Percentiles rank a stretch among this genome's conserved stretches.
Evolutionary conservation across 768 basidiomycete species (phyloP).

Genomic region (Amanita pseudoporphyria): DNA sequence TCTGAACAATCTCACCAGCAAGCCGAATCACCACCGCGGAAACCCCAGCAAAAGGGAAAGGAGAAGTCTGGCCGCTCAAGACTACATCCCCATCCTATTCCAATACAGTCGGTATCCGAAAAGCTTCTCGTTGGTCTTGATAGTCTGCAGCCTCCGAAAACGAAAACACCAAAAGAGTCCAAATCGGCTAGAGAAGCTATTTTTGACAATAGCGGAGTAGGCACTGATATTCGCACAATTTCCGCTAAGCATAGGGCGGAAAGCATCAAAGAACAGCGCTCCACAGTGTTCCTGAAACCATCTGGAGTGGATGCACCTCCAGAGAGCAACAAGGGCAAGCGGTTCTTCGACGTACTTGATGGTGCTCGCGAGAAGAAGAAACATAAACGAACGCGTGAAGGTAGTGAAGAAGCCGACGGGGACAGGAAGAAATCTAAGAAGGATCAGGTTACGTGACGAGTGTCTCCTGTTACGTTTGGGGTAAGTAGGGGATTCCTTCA

Average conservation of each 20-base stretch:
- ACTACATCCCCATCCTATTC: conserved; percentile 13
- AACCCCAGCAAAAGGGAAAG: conserved; percentile 1
- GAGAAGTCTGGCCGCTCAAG: conserved; percentile 5
- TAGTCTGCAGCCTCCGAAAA: conserved; percentile 18
- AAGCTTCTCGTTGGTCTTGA: conserved; percentile 13
- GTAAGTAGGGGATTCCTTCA: background rate
- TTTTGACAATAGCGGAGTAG: conserved; percentile 37
- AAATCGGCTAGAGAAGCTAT: conserved; percentile 35
- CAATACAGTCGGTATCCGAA: conserved; percentile 11
- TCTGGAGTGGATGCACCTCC: conserved; percentile 45
- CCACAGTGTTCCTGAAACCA: conserved; percentile 39
- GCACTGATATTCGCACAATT: conserved; percentile 33
- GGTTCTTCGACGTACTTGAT: conserved; percentile 14
- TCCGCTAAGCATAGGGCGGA: conserved; percentile 5
- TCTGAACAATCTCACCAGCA: conserved; percentile 9
- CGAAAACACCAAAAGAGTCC: conserved; percentile 20
- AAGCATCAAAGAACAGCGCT: background rate
- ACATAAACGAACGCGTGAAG: conserved; percentile 20
- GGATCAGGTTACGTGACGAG: conserved; percentile 10
- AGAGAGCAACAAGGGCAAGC: conserved; percentile 9
- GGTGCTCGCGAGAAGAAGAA: conserved; percentile 22
- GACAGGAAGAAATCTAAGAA: conserved; percentile 27
- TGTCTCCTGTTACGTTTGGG: background rate
- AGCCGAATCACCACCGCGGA: conserved; percentile 6
- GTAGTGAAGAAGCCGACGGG: conserved; percentile 14